Evolutionary conservation across 2,329 filamentous ascomycete genomes (phyloP).

Genomic region (Orbilia quercus): DNA sequence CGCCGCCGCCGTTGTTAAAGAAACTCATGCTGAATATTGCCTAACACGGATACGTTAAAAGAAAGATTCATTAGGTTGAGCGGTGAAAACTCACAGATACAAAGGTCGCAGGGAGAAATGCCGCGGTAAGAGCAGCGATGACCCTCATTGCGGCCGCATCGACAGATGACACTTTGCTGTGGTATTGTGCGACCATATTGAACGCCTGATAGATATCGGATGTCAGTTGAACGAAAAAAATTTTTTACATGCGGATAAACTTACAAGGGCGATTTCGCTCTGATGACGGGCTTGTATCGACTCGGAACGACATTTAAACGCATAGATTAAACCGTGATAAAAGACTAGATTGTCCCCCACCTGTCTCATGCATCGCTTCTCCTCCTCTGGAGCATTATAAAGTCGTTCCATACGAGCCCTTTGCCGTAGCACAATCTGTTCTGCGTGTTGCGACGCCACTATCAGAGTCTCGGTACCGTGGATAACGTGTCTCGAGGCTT

Average conservation of each 20-base stretch:
- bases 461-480: conserved; percentile 48
- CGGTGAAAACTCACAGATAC: conserved; percentile 32
- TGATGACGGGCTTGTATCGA: conserved; percentile 47
- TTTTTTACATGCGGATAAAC: neutral
- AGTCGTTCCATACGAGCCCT: conserved; percentile 15
- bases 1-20: conserved; percentile 41
- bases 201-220: conserved; percentile 24
- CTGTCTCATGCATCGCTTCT: conserved; percentile 40
- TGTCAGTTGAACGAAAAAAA: neutral
- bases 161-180: conserved; percentile 27
- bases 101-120: conserved; percentile 46
- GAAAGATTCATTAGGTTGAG: neutral
- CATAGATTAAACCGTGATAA: conserved; percentile 47
- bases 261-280: conserved; percentile 40
- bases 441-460: conserved; percentile 28
- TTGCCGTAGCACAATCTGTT: conserved; percentile 31
- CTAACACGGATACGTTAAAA: neutral
- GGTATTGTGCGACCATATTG: conserved; percentile 48
- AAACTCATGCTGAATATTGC: conserved; percentile 54
- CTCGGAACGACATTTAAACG: conserved; percentile 46
- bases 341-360: conserved; percentile 37
- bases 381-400: conserved; percentile 28
- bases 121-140: conserved; percentile 39
- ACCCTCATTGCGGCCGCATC: conserved; percentile 41
- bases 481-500: conserved; percentile 44